These are phyloP conservation scores for Solanum bulbocastanum DNA, from an alignment of 257 asterid genomes.

Conservation along the genomic window DNA sequence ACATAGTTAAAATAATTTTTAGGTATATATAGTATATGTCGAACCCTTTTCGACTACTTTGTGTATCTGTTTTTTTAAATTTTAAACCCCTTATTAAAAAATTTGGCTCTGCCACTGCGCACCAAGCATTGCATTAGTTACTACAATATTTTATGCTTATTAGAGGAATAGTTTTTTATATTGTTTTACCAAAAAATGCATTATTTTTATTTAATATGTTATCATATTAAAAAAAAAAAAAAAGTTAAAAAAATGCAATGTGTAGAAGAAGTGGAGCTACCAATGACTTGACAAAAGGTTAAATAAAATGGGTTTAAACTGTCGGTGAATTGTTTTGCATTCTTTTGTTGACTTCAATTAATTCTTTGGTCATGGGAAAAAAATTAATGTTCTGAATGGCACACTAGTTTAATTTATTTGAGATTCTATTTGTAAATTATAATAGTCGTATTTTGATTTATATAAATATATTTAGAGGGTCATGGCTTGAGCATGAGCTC, in stretches of 20 bases:
- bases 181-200: background rate
- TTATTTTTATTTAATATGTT: background rate
- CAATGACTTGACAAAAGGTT: background rate
- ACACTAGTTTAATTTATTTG: background rate
- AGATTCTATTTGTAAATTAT: background rate
- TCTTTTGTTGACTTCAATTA: background rate
- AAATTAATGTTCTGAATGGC: background rate
- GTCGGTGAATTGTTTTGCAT: background rate
- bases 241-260: background rate
- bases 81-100: too few relatives aligned
- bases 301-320: background rate
- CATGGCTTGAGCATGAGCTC: background rate
- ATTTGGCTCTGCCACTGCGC: too few relatives aligned
- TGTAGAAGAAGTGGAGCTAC: background rate
- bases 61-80: too few relatives aligned
- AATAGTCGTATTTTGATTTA: background rate
- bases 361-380: background rate
- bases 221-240: background rate
- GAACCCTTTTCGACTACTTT: too few relatives aligned
- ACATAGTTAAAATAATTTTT: too few relatives aligned
- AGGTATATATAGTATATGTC: too few relatives aligned
- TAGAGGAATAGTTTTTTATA: background rate
- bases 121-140: background rate
- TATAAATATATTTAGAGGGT: background rate
- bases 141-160: background rate